Conservation (phyloP, 2,329 filamentous ascomycete genomes). For the Lachnellula subtilissima region DNA sequence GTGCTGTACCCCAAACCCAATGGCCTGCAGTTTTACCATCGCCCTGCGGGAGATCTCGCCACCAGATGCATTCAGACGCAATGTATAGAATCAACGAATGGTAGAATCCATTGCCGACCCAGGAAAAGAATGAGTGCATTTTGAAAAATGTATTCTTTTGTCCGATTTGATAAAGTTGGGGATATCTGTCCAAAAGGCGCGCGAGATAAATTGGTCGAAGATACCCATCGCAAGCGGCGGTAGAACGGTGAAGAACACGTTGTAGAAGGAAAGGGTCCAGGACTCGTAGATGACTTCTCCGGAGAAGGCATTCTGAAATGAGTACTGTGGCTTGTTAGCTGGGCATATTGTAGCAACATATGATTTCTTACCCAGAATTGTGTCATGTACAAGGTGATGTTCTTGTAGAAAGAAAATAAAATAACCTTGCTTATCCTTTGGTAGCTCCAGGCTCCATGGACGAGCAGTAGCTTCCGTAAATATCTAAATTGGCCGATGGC, state of each 20-base stretch:
- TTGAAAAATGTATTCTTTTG: constrained; percentile 93
- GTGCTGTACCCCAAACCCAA: constrained; percentile 95
- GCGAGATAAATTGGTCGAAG: constrained; percentile 95
- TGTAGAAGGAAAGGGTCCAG: constrained; percentile 99
- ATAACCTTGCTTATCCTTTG: constrained; percentile 96
- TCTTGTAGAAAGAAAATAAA: constrained; percentile 98
- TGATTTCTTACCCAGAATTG: constrained; percentile 81
- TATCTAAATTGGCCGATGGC: constrained; percentile 95
- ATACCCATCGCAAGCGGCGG: constrained; percentile 93
- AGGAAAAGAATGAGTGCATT: constrained; percentile 85
- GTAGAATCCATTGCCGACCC: constrained; percentile 92
- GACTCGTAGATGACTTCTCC: constrained; percentile 98
- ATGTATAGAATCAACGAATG: constrained; percentile 93
- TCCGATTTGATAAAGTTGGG: constrained; percentile 88
- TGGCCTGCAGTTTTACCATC: constrained; percentile 84
- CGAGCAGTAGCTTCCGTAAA: constrained; percentile 85
- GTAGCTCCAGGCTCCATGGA: constrained; percentile 97
- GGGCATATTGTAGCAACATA: constrained; percentile 11
- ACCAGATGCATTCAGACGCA: constrained; percentile 75
- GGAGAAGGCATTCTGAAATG: constrained; percentile 97
- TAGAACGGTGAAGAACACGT: constrained; percentile 93
- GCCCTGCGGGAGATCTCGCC: constrained; percentile 68
- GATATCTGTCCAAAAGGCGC: constrained; percentile 87
- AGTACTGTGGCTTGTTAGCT: constrained; percentile 56
- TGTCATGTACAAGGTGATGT: constrained; percentile 97